These are phyloP conservation scores for Glaciozyma antarctica DNA, from an alignment of 768 basidiomycete species.

Conservation along the genomic window DNA sequence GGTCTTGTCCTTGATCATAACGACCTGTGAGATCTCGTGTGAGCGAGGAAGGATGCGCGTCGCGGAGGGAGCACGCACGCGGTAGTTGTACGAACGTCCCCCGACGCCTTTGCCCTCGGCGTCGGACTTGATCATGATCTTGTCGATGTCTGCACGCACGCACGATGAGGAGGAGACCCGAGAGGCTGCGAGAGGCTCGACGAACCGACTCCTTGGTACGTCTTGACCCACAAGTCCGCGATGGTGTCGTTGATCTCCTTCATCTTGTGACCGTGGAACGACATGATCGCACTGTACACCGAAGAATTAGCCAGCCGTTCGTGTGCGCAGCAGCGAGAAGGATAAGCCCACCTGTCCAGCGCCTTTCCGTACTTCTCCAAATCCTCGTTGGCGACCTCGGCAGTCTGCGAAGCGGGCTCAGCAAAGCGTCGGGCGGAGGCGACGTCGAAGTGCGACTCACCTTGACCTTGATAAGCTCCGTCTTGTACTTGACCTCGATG, in stretches of 20 bases:
- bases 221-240: slow-evolving; percentile 95
- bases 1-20: slow-evolving; percentile 98
- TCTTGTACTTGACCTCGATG: slow-evolving; percentile 71
- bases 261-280: slow-evolving; percentile 95
- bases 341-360: slow-evolving; percentile 69
- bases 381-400: slow-evolving; percentile 94
- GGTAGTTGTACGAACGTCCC: slow-evolving; percentile 91
- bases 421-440: too few relatives aligned
- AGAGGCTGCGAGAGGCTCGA: slow-evolving; percentile 19
- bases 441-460: slow-evolving; percentile 42
- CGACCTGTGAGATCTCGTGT: slow-evolving; percentile 53
- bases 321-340: background rate
- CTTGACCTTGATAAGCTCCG: slow-evolving; percentile 90
- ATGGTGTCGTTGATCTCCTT: slow-evolving; percentile 98
- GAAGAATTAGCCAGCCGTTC: slow-evolving; percentile 27
- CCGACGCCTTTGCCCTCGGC: slow-evolving; percentile 67
- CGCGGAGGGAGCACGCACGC: slow-evolving; percentile 49
- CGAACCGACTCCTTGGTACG: slow-evolving; percentile 93
- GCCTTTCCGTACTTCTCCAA: slow-evolving; percentile 97
- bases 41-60: background rate
- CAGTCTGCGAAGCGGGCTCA: slow-evolving; percentile 52
- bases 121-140: slow-evolving; percentile 89
- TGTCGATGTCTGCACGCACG: slow-evolving; percentile 71
- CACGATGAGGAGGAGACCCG: background rate
- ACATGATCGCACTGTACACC: slow-evolving; percentile 79